Evolutionary conservation across 148 eudicot species (phyloP).

Genomic region (Chenopodium album): DNA sequence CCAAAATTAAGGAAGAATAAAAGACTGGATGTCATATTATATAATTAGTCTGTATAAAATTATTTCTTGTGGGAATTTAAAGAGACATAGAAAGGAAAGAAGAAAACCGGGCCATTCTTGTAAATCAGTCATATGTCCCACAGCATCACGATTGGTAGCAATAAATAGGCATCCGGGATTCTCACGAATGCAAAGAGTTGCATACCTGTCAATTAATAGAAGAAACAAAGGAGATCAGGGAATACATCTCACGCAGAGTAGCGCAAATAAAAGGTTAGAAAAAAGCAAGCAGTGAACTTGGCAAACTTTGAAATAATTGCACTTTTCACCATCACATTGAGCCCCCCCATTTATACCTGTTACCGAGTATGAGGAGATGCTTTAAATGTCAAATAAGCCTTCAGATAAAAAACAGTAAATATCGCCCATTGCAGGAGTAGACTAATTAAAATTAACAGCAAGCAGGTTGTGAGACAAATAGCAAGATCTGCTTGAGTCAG

Average conservation of each 20-base stretch:
- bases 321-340: background rate
- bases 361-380: too few species aligned
- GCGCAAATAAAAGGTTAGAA: background rate
- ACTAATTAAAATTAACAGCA: background rate
- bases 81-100: slow-evolving; percentile 3
- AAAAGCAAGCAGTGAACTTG: background rate
- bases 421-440: too few species aligned
- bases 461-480: background rate
- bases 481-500: background rate
- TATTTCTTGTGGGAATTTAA: slow-evolving; percentile 10
- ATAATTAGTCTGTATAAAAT: background rate
- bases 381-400: too few species aligned
- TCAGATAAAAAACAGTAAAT: too few species aligned
- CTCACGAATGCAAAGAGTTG: slow-evolving; percentile 89
- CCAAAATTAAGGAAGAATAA: background rate
- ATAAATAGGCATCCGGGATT: slow-evolving; percentile 96
- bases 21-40: background rate
- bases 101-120: slow-evolving; percentile 97
- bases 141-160: slow-evolving; percentile 91
- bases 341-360: too few species aligned
- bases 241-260: background rate
- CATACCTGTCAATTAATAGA: slow-evolving; percentile 57
- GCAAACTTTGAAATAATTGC: background rate
- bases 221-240: slow-evolving; percentile 4
- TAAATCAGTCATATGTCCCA: slow-evolving; percentile 81